Evolutionary conservation across 176 grass and related monocot species (phyloP), one percentile per base, ranked within the genome.

Genomic region (Zea luxurians): DNA sequence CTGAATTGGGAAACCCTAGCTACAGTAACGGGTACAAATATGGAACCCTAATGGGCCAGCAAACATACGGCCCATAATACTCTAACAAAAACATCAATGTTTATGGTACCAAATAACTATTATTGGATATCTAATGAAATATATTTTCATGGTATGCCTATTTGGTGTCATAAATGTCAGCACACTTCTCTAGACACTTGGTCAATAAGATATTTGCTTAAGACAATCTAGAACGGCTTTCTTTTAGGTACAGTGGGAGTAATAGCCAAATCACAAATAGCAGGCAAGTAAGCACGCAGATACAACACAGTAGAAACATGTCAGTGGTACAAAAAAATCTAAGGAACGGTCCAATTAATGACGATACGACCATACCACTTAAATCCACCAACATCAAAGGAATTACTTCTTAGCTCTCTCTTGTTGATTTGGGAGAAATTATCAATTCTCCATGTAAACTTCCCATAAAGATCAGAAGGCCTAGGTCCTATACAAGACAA

Each of bases 341-440:
- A 8, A 82, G 36, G 42, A 82, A 64, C 13, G 42, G 5, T 63
- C 1, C 48, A 54, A 65, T 66, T 57, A 78, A 43, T 67, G 62
- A n/a, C 7, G 11, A 60, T 70, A 77, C 43, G 20, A 41, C 6
- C 81, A 74, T 99, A 99, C 96, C 92, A 99, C 79, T 95, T 95
- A 85, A 91, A 99, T 81, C 96, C 90, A 43, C 96, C 96, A 81
- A 99, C 90, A 90, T 95, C 92, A 82, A 99, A 99, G 58, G 90
- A 83, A 82, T 95, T 95, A 68, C 96, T 95, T 64, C 85, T 87
- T 68, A 95, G 78, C 82, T 99, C 92, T 82, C 88, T 95, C 84
- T 99, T 99, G 63, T 90, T 94, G 68, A 99, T 94, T 95, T 92
- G 89, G 47, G 96, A 99, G 58, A 99, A 99, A 83, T 84, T 87